A percentile compares a stretch with the other conserved stretches of the same genome.
These are phyloP conservation scores for Lithospermum erythrorhizon DNA, from an alignment of 257 asterid genomes.

Conservation along the genomic window DNA sequence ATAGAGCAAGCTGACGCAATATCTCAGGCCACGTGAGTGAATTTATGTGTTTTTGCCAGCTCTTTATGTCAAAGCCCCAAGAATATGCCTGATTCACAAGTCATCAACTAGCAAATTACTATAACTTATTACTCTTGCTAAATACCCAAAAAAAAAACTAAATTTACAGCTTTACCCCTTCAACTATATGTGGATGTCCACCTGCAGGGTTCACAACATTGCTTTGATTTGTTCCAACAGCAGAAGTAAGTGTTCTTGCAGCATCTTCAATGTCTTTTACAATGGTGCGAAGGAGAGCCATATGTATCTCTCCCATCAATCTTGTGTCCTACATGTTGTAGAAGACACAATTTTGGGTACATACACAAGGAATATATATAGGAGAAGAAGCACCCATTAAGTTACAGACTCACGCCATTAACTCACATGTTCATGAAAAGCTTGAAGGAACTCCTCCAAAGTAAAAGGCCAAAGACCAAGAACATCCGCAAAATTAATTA, in stretches of 20 bases:
- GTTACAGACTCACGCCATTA: not conserved
- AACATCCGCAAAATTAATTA: constrained; percentile 74
- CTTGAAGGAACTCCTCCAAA: constrained; percentile 72
- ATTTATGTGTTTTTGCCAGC: constrained; percentile 68
- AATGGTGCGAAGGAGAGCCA: constrained; percentile 59
- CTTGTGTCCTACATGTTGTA: constrained; percentile 55
- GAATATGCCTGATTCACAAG: constrained; percentile 56
- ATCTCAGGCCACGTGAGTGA: constrained; percentile 94
- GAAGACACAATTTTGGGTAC: not conserved
- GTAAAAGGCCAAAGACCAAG: constrained; percentile 94
- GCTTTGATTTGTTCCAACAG: constrained; percentile 38
- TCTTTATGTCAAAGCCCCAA: constrained; percentile 87
- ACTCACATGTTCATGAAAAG: constrained; percentile 67
- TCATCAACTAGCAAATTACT: not conserved
- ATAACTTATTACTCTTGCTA: not conserved
- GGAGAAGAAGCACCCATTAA: constrained; percentile 4
- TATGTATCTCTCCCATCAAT: constrained; percentile 74
- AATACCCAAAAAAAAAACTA: not conserved
- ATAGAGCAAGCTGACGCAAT: constrained; percentile 77
- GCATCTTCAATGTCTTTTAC: constrained; percentile 81
- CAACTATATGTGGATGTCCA: constrained; percentile 70
- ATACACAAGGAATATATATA: not conserved
- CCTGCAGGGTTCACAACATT: constrained; percentile 50
- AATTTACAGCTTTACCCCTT: constrained; percentile 52
- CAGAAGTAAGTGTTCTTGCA: constrained; percentile 49